phyloP scores from a whole-genome alignment of 2,329 filamentous ascomycete species.

The Aureobasidium melanogenum region DNA sequence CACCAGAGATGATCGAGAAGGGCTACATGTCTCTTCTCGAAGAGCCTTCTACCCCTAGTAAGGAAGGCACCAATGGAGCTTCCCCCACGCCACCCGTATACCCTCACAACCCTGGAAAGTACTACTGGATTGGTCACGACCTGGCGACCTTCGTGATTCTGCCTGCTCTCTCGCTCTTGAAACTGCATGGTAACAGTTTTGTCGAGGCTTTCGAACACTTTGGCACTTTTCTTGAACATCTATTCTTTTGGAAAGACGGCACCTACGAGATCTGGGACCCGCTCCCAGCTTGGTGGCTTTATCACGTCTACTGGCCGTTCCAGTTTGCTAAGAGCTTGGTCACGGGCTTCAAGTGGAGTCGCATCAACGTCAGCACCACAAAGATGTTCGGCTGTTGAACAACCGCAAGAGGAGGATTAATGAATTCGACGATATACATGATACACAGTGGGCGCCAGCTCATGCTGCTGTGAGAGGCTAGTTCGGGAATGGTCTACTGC shows the following conservation, averaged over 20 bases:
- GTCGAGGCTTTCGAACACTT: slow-evolving; percentile 21
- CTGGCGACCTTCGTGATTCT: slow-evolving; percentile 44
- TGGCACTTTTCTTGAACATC: slow-evolving; percentile 31
- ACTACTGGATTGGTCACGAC: slow-evolving; percentile 63
- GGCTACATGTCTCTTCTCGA: slow-evolving; percentile 46
- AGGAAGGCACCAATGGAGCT: slow-evolving; percentile 17
- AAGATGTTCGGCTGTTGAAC: slow-evolving; percentile 44
- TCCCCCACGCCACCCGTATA: slow-evolving; percentile 18
- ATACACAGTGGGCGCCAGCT: neutral
- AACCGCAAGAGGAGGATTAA: neutral
- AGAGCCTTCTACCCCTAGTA: slow-evolving; percentile 14
- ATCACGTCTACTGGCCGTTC: slow-evolving; percentile 45
- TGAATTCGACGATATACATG: neutral
- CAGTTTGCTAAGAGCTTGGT: slow-evolving; percentile 41
- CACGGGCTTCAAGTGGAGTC: slow-evolving; percentile 48
- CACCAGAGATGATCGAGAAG: slow-evolving; percentile 35
- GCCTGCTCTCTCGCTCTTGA: slow-evolving; percentile 35
- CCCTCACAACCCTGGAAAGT: slow-evolving; percentile 21
- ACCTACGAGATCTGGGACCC: slow-evolving; percentile 43
- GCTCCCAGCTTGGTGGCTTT: slow-evolving; percentile 42
- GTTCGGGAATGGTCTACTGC: neutral
- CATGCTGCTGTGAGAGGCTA: neutral
- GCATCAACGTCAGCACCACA: slow-evolving; percentile 59
- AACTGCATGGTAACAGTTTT: slow-evolving; percentile 19
- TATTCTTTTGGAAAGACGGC: slow-evolving; percentile 41